phyloP scores from a whole-genome alignment of 2,329 filamentous ascomycete species.

The Fragosphaeria purpurea region DNA sequence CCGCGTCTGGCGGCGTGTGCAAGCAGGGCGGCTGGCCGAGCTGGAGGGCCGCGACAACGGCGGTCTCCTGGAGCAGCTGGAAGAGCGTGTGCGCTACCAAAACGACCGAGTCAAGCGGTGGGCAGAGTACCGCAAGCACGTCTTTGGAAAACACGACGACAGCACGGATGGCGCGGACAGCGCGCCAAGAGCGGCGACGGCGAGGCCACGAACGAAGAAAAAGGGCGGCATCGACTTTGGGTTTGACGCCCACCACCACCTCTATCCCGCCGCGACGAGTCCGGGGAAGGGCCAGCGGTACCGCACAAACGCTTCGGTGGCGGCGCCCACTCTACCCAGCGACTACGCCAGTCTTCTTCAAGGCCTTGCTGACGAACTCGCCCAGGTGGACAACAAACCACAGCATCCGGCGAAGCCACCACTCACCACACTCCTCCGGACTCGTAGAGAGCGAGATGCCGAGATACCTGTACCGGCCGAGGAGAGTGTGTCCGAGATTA shows the following conservation, averaged over 20 bases:
- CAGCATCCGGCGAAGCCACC: neutral
- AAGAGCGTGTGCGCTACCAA: constrained; percentile 57
- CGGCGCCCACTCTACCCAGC: neutral
- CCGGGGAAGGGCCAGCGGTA: constrained; percentile 16
- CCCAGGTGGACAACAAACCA: constrained; percentile 4
- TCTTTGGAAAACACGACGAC: constrained; percentile 26
- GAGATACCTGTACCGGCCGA: constrained; percentile 3
- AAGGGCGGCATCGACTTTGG: constrained; percentile 41
- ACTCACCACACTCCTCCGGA: constrained; percentile 4
- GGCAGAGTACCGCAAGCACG: constrained; percentile 52
- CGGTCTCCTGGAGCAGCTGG: constrained; percentile 60
- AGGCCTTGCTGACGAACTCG: constrained; percentile 32
- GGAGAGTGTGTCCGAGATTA: constrained; percentile 37
- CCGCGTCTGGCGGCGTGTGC: constrained; percentile 59
- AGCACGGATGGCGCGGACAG: neutral
- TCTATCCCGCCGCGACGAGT: constrained; percentile 31
- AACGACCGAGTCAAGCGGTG: constrained; percentile 60
- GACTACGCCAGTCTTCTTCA: constrained; percentile 36
- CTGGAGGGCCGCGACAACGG: constrained; percentile 36
- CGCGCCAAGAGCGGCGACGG: constrained; percentile 15
- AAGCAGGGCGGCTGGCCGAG: constrained; percentile 46
- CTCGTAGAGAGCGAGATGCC: too few relatives aligned
- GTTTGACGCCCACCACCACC: constrained; percentile 41
- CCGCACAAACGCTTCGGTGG: neutral
- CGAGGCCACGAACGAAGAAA: constrained; percentile 14